Base-by-base conservation (phyloP, 148 eudicot species). In the Silene uniflora region DNA sequence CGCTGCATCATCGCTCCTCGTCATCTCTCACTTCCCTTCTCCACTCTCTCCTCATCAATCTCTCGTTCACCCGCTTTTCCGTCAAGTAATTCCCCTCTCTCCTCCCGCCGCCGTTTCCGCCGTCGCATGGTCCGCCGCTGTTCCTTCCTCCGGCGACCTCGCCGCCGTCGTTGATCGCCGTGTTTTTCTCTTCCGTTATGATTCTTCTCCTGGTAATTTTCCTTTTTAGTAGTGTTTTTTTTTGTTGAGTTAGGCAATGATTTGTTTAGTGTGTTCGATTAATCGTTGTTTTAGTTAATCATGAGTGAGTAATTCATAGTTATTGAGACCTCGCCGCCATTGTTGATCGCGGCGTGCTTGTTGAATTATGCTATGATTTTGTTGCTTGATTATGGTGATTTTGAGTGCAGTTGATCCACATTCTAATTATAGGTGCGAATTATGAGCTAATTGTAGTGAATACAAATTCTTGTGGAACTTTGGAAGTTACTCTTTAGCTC, bases 1-100 rank as follows among this genome's bases (percentile, higher is more conserved):
- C 70, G 99, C 90, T 62, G 97, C 98, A 25, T 81, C 91, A 22
- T 87, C 97, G 67, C 98, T 95, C 64, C 84, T 92, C 67, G 98
- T 95, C 67, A 83, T 95, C 77, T 88, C 93, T 74, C 97, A 95
- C 81, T 79, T 90, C 67, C 96, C 94, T 49, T 83, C 87, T 16
- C 89, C 97, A 77, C 76, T 87, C 56, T 82, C 85, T 66, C 66
- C 86, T 22, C 80, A 86, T 9, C 84, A 86, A 42, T 73, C 86
- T 17, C 71, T 27, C 35, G 71, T 85, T 54, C 88, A 89, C 8
- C 91, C 97, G 5, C 14, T 89, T 55, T 86, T 83, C 78, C 92
- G 89, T 5, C 98, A 91, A 80, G 90, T 89, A 0, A 54, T 91
- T 68, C 86, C 89, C 52, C 87, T 94, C 35, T 77, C 85, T 27